These are phyloP conservation scores for Chrysanthemum makinoi DNA, from an alignment of 129 eudicot genomes.

Conservation along the genomic window DNA sequence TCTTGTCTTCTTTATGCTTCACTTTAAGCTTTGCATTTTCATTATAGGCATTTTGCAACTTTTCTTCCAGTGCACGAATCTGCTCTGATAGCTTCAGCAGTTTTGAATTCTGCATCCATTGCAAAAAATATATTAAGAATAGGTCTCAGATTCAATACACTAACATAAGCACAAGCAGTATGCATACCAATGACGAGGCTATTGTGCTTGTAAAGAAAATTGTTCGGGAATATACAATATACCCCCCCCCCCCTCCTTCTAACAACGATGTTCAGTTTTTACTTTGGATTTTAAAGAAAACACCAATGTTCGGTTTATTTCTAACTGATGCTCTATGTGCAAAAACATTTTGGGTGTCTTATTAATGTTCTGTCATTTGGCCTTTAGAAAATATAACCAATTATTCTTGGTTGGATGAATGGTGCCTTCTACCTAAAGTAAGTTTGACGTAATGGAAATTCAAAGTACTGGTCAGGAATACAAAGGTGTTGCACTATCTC, in stretches of 20 bases:
- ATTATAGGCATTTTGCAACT: conserved; percentile 71
- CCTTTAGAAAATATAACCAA: neutral
- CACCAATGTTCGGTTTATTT: no score
- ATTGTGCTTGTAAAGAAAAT: conserved; percentile 4
- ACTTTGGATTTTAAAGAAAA: no score
- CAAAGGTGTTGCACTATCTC: no score
- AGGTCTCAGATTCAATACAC: conserved; percentile 13
- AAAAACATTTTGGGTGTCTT: no score
- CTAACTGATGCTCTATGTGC: no score
- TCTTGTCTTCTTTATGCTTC: conserved; percentile 89
- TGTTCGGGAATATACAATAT: conserved; percentile 5
- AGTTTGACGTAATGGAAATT: no score
- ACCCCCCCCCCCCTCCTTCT: no score
- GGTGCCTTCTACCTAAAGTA: neutral
- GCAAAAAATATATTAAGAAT: conserved; percentile 3
- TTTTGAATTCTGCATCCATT: conserved; percentile 68
- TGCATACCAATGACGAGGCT: conserved; percentile 7
- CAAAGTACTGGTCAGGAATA: no score
- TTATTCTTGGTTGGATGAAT: neutral
- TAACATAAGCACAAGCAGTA: conserved; percentile 2
- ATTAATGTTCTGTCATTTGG: neutral
- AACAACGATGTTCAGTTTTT: no score
- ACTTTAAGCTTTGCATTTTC: conserved; percentile 92
- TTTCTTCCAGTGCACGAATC: conserved; percentile 69
- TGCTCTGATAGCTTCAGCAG: conserved; percentile 71